Evolutionary conservation across 116 monocot genomes (phyloP), one percentile per base, ranked within the genome.

Genomic region (Iris pallida): DNA sequence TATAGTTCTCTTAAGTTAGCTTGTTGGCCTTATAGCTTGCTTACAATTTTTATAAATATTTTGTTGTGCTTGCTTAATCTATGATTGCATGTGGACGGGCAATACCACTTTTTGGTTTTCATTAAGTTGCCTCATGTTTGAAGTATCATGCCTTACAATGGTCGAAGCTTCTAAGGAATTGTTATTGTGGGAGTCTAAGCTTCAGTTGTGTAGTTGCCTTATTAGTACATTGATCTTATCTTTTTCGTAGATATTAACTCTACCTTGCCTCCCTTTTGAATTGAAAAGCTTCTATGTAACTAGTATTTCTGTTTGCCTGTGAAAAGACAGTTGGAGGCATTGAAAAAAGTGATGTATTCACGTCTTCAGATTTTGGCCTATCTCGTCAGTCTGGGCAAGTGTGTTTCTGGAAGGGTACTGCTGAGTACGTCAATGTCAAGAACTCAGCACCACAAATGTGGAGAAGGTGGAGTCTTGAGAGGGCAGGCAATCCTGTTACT

Each of bases 391-490:
- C 52, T 44, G 53, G 59, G 9, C 8, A 42, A 5, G 14, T 53
- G 19, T 49, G 66, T 71, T 72, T 51, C 64, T 52, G 45, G 16
- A 51, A 63, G 46, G n/a, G 16, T 42, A 11, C 41, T 48, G 43
- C 16, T 70, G 6, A 40, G 18, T 45, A 76, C 43, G 65, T 61
- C 16, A 65, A 65, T 55, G 45, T 42, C 42, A 70, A 1, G 18
- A 65, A 40, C 66, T 64, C 64, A 47, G 46, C 12, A 4, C 47
- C 61, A 65, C 41, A 61, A 40, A 66, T 40, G 44, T 84, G 84
- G 84, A 69, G 71, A 58, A 49, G 30, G 42, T 84, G 84, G 84
- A 76, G 76, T 63, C 48, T 73, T 59, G 55, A 65, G 20, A 84
- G 66, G 49, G 55, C 76, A 51, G 79, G 76, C 48, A 68, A 59